Evolutionary conservation across 192 early-diverging fungal species (phyloP).

Genomic region (Diversispora eburnea): DNA sequence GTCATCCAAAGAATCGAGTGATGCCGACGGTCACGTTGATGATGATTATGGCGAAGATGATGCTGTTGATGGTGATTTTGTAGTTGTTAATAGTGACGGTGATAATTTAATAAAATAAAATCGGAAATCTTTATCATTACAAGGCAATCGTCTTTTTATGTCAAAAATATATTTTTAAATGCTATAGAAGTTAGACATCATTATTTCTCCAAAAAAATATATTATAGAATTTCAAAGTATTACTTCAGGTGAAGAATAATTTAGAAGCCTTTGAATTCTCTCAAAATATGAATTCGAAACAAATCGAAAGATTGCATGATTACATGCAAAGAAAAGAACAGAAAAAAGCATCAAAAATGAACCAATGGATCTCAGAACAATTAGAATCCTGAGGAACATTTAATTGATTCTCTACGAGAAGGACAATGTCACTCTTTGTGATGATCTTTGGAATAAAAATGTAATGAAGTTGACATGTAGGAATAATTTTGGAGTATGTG

Average conservation of each 20-base stretch:
- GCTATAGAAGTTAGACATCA: neutral
- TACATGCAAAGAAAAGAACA: neutral
- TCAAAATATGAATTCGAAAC: neutral
- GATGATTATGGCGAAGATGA: too few relatives aligned
- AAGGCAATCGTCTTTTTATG: neutral
- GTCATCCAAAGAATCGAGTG: neutral
- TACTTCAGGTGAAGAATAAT: conserved; percentile 1
- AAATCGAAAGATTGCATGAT: neutral
- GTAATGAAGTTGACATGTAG: conserved; percentile 44
- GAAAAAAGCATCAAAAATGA: neutral
- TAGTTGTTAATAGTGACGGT: neutral
- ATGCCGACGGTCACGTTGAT: neutral
- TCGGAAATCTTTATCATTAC: neutral
- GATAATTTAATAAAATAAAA: neutral
- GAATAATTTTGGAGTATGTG: conserved; percentile 39
- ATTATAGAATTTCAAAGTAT: neutral
- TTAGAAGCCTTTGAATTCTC: neutral
- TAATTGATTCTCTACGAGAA: conserved; percentile 44
- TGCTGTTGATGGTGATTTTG: too few relatives aligned
- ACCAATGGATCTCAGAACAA: neutral
- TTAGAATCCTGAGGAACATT: conserved; percentile 36
- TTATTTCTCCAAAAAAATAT: neutral
- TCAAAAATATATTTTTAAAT: neutral
- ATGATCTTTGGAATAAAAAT: conserved; percentile 25
- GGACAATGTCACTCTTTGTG: conserved; percentile 39